These are phyloP conservation scores for Dendrobium huoshanense DNA, from an alignment of 106 monocot genomes.

Conservation along the genomic window DNA sequence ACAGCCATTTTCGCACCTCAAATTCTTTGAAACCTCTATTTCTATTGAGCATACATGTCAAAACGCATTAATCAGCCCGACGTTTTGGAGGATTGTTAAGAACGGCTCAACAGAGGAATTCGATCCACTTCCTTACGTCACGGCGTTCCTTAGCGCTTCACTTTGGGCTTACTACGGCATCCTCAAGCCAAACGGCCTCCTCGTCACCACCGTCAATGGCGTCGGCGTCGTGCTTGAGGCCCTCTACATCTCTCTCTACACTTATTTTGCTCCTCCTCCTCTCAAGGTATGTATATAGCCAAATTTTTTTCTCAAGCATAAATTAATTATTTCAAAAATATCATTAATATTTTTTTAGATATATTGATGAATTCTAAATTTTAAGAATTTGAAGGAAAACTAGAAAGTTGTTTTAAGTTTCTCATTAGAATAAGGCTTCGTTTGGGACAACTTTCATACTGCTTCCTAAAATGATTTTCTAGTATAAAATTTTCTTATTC, in stretches of 20 bases:
- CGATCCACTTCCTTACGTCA: conserved; percentile 36
- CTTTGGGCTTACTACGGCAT: conserved; percentile 60
- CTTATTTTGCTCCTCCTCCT: conserved; percentile 26
- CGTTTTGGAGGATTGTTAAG: conserved; percentile 53
- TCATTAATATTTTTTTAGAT: too few relatives aligned
- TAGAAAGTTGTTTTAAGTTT: too few relatives aligned
- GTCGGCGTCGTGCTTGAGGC: conserved; percentile 36
- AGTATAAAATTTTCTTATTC: too few relatives aligned
- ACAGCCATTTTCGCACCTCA: too few relatives aligned
- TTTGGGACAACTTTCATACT: too few relatives aligned
- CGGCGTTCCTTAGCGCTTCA: conserved; percentile 42
- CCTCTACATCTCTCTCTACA: conserved; percentile 35
- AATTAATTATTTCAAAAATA: background rate
- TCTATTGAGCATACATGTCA: too few relatives aligned
- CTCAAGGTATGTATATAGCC: conserved; percentile 17
- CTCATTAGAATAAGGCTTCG: too few relatives aligned
- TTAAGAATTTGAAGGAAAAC: too few relatives aligned
- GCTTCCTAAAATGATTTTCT: too few relatives aligned
- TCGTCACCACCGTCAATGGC: conserved; percentile 39
- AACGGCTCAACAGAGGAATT: conserved; percentile 45
- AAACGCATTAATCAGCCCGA: conserved; percentile 19
- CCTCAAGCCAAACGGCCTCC: conserved; percentile 38
- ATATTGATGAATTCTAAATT: background rate
- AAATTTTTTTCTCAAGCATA: background rate
- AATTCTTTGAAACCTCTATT: background rate